Evolutionary conservation across 768 basidiomycete species (phyloP), one percentile per base, ranked within the genome.

Genomic region (Lyophyllum decastes): DNA sequence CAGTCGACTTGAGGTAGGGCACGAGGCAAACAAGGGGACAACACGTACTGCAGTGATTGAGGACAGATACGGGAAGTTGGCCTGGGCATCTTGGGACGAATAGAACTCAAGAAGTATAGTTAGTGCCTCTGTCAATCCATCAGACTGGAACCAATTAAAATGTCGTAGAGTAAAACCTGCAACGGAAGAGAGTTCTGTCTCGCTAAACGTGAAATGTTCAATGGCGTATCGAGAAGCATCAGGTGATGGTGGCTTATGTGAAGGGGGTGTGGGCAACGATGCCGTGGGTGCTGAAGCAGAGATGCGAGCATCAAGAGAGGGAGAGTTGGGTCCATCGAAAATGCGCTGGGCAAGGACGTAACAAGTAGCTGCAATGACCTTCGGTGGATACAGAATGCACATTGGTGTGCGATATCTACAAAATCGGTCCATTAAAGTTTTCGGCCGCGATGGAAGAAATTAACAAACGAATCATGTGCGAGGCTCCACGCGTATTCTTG

Each of bases 401-500:
- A 93, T 72, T 3, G 91, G 90, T 2, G 89, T 93, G 61, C 93
- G 82, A 71, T 87, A 91, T 52, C 92, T 93, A 66, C 43, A 22
- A 43, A 57, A 59, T 52, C 19, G 61, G 51, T 51, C 43, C 12
- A 45, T 46, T 51, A 64, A 27, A 21, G 50, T 58, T 48, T 60
- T 33, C 38, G 35, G n/a, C 27, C 12, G 26, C 8, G 21, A 46
- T 41, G 54, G 52, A 61, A 21, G 17, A 49, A 55, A 49, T 49
- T 14, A 41, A 81, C 79, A 72, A 57, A 94, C 92, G 92, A 92
- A 76, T 94, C 92, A 72, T 92, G 90, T 14, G 91, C 88, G 50
- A 94, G 77, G 60, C 89, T 90, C 93, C 92, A 94, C 12, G 90
- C 86, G 66, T 84, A 87, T 66, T 92, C 91, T 69, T 89, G 85